phyloP scores from a whole-genome alignment of 768 basidiomycete genomes.

The Tulasnella sp. region DNA sequence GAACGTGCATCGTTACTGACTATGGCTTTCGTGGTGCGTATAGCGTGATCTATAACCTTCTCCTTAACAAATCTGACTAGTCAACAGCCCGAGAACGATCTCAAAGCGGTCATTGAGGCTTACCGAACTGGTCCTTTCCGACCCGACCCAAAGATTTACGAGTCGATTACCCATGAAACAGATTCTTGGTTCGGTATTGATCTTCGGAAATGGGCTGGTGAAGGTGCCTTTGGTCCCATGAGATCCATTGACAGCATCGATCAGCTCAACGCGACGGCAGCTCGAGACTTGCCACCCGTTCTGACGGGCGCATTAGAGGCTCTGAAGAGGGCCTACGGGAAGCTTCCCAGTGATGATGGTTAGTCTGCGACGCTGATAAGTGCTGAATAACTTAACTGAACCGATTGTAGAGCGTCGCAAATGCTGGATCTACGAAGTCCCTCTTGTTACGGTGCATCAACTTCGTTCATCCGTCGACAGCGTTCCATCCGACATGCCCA shows the following conservation, averaged over 20 bases:
- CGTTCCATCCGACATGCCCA: conserved; percentile 46
- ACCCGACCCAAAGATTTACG: conserved; percentile 77
- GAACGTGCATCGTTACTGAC: conserved; percentile 69
- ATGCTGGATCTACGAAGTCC: conserved; percentile 88
- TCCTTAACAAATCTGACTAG: background rate
- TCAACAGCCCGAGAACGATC: conserved; percentile 71
- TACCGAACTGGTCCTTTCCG: conserved; percentile 92
- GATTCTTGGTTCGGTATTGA: conserved; percentile 91
- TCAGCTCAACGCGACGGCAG: background rate
- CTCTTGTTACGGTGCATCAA: conserved; percentile 72
- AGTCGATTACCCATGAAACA: conserved; percentile 70
- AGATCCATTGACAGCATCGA: conserved; percentile 25
- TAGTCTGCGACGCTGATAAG: conserved; percentile 26
- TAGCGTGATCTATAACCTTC: background rate
- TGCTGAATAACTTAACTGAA: background rate
- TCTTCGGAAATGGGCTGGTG: conserved; percentile 76
- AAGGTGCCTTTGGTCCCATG: conserved; percentile 62
- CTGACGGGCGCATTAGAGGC: conserved; percentile 57
- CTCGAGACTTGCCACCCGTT: conserved; percentile 65
- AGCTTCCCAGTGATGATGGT: conserved; percentile 58
- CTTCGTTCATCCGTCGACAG: conserved; percentile 79
- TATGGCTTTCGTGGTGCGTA: conserved; percentile 46
- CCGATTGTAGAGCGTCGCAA: conserved; percentile 64
- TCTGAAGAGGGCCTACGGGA: conserved; percentile 54
- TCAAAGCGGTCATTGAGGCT: conserved; percentile 80